These are phyloP conservation scores for Teratosphaeria pseudoeucalypti DNA, from an alignment of 2,329 filamentous ascomycete species.

Conservation along the genomic window DNA sequence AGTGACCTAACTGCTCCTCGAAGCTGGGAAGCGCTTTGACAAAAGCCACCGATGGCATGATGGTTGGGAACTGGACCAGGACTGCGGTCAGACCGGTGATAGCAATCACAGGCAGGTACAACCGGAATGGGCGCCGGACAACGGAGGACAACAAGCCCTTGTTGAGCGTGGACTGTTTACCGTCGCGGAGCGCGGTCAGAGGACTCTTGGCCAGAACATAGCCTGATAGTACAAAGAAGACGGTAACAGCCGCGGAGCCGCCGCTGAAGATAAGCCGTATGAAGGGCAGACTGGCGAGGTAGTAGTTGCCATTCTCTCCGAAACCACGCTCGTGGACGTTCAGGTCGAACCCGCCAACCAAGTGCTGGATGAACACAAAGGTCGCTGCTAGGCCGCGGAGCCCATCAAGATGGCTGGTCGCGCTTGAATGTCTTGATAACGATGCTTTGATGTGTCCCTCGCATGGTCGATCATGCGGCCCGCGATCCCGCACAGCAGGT, in stretches of 20 bases:
- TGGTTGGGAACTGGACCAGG: neutral
- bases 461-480: neutral
- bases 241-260: slow-evolving; percentile 48
- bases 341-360: neutral
- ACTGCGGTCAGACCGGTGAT: slow-evolving; percentile 29
- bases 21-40: neutral
- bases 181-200: slow-evolving; percentile 33
- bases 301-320: slow-evolving; percentile 39
- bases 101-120: slow-evolving; percentile 43
- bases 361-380: neutral
- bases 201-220: slow-evolving; percentile 43
- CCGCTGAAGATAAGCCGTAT: slow-evolving; percentile 52
- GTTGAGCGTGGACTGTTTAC: slow-evolving; percentile 27
- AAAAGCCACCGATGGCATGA: neutral
- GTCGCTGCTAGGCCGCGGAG: neutral
- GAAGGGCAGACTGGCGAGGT: slow-evolving; percentile 45
- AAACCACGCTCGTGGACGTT: slow-evolving; percentile 29
- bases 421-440: neutral
- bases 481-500: neutral
- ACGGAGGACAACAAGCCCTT: slow-evolving; percentile 38
- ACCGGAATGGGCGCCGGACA: slow-evolving; percentile 41
- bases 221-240: slow-evolving; percentile 43
- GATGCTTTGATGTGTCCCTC: neutral
- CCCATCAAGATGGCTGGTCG: neutral
- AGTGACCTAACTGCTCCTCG: neutral